Percentiles rank a stretch among this genome's conserved stretches.
Conservation (phyloP, 2,329 filamentous ascomycete genomes). For the Chrysoporthe puriensis region DNA sequence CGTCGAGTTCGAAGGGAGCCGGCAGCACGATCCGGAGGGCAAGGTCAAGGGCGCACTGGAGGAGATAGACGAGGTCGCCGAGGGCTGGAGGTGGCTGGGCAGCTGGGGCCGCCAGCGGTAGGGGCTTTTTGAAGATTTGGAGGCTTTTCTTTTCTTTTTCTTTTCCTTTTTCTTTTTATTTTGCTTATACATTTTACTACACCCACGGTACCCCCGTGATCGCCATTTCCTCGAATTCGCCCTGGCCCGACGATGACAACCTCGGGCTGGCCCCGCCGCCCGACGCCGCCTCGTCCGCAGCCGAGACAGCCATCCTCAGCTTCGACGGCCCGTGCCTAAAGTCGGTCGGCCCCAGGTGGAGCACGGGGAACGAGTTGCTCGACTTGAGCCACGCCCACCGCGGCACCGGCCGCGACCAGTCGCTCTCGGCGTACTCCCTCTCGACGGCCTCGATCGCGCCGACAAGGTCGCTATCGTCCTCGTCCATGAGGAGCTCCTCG, state of each 20-base stretch:
- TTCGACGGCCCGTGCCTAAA: conserved; percentile 19
- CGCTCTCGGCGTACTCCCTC: background rate
- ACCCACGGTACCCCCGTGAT: conserved; percentile 6
- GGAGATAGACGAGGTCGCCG: conserved; percentile 60
- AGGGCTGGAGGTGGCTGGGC: conserved; percentile 69
- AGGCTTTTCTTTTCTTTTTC: background rate
- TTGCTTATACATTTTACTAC: conserved; percentile 4
- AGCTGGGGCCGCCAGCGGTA: conserved; percentile 59
- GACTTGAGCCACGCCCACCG: conserved; percentile 21
- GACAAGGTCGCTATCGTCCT: background rate
- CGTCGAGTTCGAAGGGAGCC: conserved; percentile 79
- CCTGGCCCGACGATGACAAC: background rate
- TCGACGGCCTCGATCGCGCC: background rate
- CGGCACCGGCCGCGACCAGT: conserved; percentile 16
- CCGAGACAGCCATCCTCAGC: conserved; percentile 11
- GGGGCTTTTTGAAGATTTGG: background rate
- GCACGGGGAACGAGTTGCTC: conserved; percentile 22
- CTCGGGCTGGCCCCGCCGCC: background rate
- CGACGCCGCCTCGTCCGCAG: background rate
- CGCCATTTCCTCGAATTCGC: background rate
- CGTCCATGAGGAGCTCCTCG: conserved; percentile 1
- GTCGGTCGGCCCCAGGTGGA: conserved; percentile 13
- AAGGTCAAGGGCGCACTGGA: conserved; percentile 64
- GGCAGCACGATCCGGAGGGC: conserved; percentile 54
- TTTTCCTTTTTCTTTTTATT: background rate